A percentile compares a stretch with the other conserved stretches of the same genome.
Conservation (phyloP, 2,329 filamentous ascomycete species). For the Dothiorella sarmentorum region DNA sequence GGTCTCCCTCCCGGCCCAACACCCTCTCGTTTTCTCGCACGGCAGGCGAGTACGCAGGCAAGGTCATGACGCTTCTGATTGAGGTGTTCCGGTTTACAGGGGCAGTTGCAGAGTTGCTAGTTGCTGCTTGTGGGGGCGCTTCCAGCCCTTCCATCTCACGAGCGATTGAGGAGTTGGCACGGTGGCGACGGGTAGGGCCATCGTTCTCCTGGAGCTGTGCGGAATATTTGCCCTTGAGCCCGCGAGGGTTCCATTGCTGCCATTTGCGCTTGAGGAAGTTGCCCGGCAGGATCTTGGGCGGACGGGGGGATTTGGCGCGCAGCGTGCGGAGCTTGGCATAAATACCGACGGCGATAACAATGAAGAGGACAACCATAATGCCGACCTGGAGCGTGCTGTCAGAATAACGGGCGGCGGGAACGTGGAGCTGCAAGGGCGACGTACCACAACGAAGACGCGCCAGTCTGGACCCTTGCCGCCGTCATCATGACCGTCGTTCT, state of each 20-base stretch:
- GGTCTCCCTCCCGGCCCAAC: constrained; percentile 83
- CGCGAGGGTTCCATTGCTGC: constrained; percentile 29
- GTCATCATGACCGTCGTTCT: neutral
- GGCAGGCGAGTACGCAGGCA: constrained; percentile 76
- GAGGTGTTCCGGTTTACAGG: constrained; percentile 68
- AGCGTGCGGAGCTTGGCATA: constrained; percentile 9
- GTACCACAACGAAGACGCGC: constrained; percentile 14
- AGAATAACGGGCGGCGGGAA: constrained; percentile 2
- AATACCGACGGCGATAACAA: constrained; percentile 8
- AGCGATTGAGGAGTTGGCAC: constrained; percentile 21
- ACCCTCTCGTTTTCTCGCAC: constrained; percentile 75
- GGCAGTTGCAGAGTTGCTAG: constrained; percentile 19
- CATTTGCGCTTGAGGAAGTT: constrained; percentile 30
- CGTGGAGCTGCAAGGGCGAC: constrained; percentile 5
- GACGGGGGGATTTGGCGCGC: constrained; percentile 9
- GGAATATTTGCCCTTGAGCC: constrained; percentile 30
- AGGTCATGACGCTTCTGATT: constrained; percentile 87
- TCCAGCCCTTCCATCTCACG: constrained; percentile 19
- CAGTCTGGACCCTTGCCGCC: constrained; percentile 8
- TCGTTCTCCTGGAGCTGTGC: constrained; percentile 27
- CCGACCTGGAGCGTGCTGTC: neutral
- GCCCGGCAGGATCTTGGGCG: neutral
- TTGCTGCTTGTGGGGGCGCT: constrained; percentile 10
- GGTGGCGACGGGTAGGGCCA: constrained; percentile 14
- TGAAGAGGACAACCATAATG: constrained; percentile 14